Evolutionary conservation across 2,329 filamentous ascomycete genomes (phyloP).

Genomic region (Cercospora sp.): DNA sequence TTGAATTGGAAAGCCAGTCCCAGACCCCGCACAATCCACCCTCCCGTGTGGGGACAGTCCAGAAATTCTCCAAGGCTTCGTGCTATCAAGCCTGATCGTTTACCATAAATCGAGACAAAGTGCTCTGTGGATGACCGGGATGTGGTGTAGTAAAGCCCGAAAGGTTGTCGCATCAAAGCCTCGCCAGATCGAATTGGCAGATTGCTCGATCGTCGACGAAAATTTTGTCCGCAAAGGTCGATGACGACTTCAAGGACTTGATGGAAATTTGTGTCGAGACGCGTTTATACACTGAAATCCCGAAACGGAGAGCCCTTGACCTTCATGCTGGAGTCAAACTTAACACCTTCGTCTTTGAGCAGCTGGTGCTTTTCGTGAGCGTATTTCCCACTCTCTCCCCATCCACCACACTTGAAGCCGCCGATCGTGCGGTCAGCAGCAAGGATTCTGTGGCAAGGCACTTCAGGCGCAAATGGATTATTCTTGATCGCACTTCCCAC

Average conservation of each 20-base stretch:
- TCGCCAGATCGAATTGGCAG: background rate
- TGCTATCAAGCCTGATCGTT: background rate
- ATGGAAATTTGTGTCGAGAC: background rate
- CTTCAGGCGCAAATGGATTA: constrained; percentile 47
- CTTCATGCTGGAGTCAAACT: constrained; percentile 47
- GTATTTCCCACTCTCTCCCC: constrained; percentile 50
- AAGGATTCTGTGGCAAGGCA: constrained; percentile 46
- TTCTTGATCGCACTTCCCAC: constrained; percentile 46
- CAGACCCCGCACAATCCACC: background rate
- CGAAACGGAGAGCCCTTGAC: constrained; percentile 45
- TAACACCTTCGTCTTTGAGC: constrained; percentile 47
- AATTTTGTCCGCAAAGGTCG: constrained; percentile 46
- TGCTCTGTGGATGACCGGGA: background rate
- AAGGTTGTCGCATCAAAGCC: background rate
- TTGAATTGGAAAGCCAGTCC: background rate
- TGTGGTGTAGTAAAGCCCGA: background rate
- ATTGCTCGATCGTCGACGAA: background rate
- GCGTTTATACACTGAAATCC: constrained; percentile 31
- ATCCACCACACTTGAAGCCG: constrained; percentile 52
- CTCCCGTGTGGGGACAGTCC: background rate
- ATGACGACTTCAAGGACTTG: constrained; percentile 47
- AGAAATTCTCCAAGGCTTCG: background rate
- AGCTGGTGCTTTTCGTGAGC: constrained; percentile 46
- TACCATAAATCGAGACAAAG: background rate
- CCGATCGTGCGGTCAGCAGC: constrained; percentile 46